Base-by-base conservation (phyloP, 345 rosid genomes). In the Abelmoschus esculentus region DNA sequence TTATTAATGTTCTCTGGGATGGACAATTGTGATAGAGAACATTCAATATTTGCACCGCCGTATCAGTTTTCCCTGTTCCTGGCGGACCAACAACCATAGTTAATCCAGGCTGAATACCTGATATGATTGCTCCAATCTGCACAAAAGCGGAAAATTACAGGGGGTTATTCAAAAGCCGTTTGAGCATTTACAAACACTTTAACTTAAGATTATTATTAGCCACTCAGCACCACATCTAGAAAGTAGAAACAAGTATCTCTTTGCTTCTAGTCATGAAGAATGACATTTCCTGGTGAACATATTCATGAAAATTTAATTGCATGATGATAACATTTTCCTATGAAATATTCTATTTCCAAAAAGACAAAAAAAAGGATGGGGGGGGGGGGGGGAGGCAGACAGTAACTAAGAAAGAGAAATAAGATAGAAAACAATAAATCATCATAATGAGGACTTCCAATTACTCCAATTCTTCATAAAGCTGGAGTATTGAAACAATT, bases 21-120 rank as follows among this genome's bases (percentile, higher is more conserved):
- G 99, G 93, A 76, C 97, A 95, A 72, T 95, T 95, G 75, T 95
- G 99, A 83, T 95, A 95, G 38, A 95, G 89, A 78, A 91, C 93
- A 66, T 91, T 91, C 80, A 95, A 82, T 67, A 95, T 87, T 77
- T 95, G 99, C 80, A 95, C 99, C 47, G 97, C 99, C 65, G 97
- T 95, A 81, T 95, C 99, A 64, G 99, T 95, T 85, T 95, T 95
- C 75, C 99, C 99, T 0, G 97, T 95, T 76, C 99, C 99, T 14
- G 99, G 99, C 32, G 99, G 99, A 77, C 99, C 99, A 15, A 95
- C 99, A 65, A 91, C 97, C 99, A 95, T 91, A 44, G 97, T 90
- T 44, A 95, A 83, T 67, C 99, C 99, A 57, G 99, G 97, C 81
- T 95, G 97, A 79, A 91, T 83, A 72, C 99, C 99, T 72, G 99